Base-by-base conservation (phyloP, 371 early-diverging fungal genomes). In the Mucor irregularis region DNA sequence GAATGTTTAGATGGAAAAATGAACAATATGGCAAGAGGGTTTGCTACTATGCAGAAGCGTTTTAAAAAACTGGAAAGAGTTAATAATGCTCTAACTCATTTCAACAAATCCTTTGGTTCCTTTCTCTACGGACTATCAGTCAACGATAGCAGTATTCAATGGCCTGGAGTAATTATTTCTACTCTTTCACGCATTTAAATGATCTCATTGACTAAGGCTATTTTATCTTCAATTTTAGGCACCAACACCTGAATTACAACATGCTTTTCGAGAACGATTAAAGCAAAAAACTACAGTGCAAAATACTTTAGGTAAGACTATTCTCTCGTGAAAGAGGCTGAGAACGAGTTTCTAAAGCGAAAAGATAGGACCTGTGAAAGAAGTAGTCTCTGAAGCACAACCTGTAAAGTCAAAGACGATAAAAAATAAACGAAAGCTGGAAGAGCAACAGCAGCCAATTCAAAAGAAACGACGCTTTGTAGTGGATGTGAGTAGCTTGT, bases 111-210 rank as follows among this genome's bases (percentile, higher is more conserved):
- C 5, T 74, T 74, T 54, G 58, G 68, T 16, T 58, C 61, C 4
- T 74, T 74, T 48, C 33, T 74, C 19, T 68, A 65, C 33, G 71
- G 71, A 4, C 31, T 74, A 44, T 57, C 62, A 45, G 57, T 56
- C 6, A 68, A 56, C 34, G 61, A 66, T 29, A 49, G 55, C n/a
- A 63, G 62, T 5, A 31, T 68, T 4, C 35, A 61, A 6, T 74
- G 70, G 68, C 34, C 38, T 26, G 37, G 63, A 31, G 74, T 68
- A 54, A 28, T 31, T n/a, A 22, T 39, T 3, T 14, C 14, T 2
- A 17, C 5, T 31, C 31, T 31, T 31, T 31, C n/a, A 39, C 4
- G 14, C 49, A 42, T 37, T 26, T 7, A 25, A 13, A 33, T 33
- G 2, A 40, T 30, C n/a, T 39, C 9, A 13, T 6, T 5, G 3